Evolutionary conservation across 2,329 filamentous ascomycete species (phyloP).

Genomic region (Venturiaceae sp.): DNA sequence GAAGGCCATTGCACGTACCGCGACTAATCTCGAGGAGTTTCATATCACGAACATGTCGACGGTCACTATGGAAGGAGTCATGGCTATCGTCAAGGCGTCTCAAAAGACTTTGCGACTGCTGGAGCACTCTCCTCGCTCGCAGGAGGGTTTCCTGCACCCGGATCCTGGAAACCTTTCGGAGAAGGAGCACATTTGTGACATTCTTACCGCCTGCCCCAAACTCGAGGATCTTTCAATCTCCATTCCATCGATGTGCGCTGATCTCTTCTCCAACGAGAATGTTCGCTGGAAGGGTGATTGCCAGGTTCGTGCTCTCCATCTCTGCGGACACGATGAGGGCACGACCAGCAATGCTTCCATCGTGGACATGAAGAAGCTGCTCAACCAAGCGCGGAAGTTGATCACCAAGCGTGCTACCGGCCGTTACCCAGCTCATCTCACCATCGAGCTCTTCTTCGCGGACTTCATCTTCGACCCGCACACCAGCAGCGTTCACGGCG

Average conservation of each 20-base stretch:
- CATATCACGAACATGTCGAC: conserved; percentile 44
- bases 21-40: conserved; percentile 40
- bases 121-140: conserved; percentile 43
- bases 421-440: conserved; percentile 27
- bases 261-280: conserved; percentile 34
- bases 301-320: conserved; percentile 38
- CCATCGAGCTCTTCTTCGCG: conserved; percentile 40
- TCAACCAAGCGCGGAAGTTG: conserved; percentile 31
- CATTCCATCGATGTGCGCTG: conserved; percentile 36
- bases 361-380: conserved; percentile 27
- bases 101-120: conserved; percentile 37
- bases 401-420: conserved; percentile 27
- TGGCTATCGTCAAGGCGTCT: conserved; percentile 40
- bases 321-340: conserved; percentile 32
- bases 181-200: conserved; percentile 37
- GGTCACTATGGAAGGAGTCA: conserved; percentile 42
- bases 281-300: conserved; percentile 36
- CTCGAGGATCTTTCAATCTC: conserved; percentile 39
- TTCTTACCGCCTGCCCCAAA: conserved; percentile 35
- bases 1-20: conserved; percentile 39
- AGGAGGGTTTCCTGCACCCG: conserved; percentile 42
- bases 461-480: conserved; percentile 42
- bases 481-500: conserved; percentile 35
- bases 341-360: conserved; percentile 21
- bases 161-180: conserved; percentile 33